phyloP scores from a whole-genome alignment of 495 filamentous ascomycete species.

The Penicillium coprophilum region DNA sequence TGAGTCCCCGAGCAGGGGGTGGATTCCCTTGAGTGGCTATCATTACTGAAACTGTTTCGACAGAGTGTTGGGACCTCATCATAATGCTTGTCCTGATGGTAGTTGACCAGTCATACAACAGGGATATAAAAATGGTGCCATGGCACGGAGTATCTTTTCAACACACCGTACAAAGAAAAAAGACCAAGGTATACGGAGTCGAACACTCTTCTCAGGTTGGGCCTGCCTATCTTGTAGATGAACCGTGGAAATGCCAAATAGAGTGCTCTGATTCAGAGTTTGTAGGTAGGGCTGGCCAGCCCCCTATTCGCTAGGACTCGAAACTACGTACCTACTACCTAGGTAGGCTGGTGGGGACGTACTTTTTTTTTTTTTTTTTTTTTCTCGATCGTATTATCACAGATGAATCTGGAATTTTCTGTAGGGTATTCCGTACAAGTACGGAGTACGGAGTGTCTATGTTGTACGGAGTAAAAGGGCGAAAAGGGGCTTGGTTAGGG shows the following conservation, averaged over 20 bases:
- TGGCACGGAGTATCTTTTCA: too few relatives aligned
- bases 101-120: not conserved
- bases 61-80: constrained; percentile 9
- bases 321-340: too few relatives aligned
- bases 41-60: constrained; percentile 33
- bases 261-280: constrained; percentile 8
- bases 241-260: constrained; percentile 10
- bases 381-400: not conserved
- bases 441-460: not conserved
- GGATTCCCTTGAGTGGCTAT: constrained; percentile 26
- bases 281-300: constrained; percentile 11
- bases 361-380: not conserved
- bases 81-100: constrained; percentile 10
- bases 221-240: not conserved
- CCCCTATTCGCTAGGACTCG: constrained; percentile 12
- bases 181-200: too few relatives aligned
- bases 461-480: not conserved
- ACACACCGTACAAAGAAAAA: too few relatives aligned
- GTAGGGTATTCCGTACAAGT: too few relatives aligned
- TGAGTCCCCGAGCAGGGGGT: constrained; percentile 15
- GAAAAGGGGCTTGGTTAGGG: constrained; percentile 28
- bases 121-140: not conserved
- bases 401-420: not conserved
- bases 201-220: not conserved
- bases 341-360: constrained; percentile 10